These are phyloP conservation scores for Incumbomyces delicatus DNA, from an alignment of 2,329 filamentous ascomycete genomes.

Conservation along the genomic window DNA sequence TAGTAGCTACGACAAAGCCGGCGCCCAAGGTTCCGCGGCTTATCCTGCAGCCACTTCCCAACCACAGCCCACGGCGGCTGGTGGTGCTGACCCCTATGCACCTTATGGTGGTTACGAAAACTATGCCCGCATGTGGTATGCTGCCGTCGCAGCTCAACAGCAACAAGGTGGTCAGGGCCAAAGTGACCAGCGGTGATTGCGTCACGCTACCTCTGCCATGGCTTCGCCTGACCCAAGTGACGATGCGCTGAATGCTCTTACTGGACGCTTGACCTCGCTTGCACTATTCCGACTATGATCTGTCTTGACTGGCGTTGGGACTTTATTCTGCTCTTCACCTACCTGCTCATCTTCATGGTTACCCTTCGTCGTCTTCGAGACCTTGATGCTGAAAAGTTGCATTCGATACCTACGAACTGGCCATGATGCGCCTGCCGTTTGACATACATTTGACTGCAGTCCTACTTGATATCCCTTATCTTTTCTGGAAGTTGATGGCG, in stretches of 20 bases:
- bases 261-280: constrained; percentile 5
- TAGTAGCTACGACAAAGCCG: constrained; percentile 25
- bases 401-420: background rate
- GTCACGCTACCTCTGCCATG: no score
- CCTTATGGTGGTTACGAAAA: constrained; percentile 74
- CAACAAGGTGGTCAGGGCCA: constrained; percentile 26
- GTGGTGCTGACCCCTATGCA: constrained; percentile 60
- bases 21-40: constrained; percentile 28
- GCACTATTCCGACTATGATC: constrained; percentile 2
- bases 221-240: constrained; percentile 16
- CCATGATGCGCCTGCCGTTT: background rate
- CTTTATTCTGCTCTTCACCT: constrained; percentile 5
- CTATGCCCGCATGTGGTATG: constrained; percentile 73
- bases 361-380: background rate
- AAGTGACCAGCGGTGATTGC: constrained; percentile 22
- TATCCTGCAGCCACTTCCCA: constrained; percentile 25
- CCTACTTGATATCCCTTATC: no score
- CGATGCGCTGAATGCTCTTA: constrained; percentile 9
- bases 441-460: no score
- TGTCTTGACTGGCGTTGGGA: background rate
- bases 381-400: background rate
- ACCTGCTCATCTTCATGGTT: constrained; percentile 1
- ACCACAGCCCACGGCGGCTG: constrained; percentile 32
- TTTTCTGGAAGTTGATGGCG: no score
- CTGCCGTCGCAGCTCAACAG: constrained; percentile 51